Evolutionary conservation across 164 flowering plant species (phyloP), one percentile per base, ranked within the genome.

Genomic region (Cinnamomum chago): DNA sequence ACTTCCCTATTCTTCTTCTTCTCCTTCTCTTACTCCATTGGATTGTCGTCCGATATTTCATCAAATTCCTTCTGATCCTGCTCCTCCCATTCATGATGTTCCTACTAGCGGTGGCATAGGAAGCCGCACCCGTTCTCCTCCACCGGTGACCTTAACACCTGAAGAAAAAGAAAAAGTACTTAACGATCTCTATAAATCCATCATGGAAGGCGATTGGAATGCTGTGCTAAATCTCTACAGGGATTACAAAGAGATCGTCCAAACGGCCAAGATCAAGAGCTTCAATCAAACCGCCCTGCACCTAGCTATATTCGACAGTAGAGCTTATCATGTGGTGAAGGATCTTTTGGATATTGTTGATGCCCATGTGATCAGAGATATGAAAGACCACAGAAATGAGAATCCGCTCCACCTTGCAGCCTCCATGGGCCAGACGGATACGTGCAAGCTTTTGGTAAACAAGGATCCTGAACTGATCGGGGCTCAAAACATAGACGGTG

Each of bases 391-490:
- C 4, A 64, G 30, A 17, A 72, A 74, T 14, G 69, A 79, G 60
- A 82, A 78, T 3, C 74, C 78, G 5, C 81, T 82, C 18, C 84
- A 82, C 62, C 27, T 76, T 1, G 84, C 84, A 2, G 77, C 80
- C 1, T 25, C 76, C 13, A 11, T 58, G 25, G 84, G 84, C 17
- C 74, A 13, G 10, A 72, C 64, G 14, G 70, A 40, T 6, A 79
- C 69, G 73, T 76, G 79, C 62, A 6, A 23, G 47, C 52, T 50
- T 69, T 71, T 81, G 13, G 76, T 51, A 1, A 27, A 23, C 0
- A 62, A 0, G 52, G 67, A 69, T 17, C 68, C 70, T 2, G 20
- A 28, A 14, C 68, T 81, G 52, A 24, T 81, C 4, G 30, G 24
- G 2, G 58, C 17, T 1, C 76, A 74, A 3, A 81, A 81, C 50